Percentiles rank a stretch among this genome's conserved stretches.
Conservation (phyloP, 1,284 basidiomycete genomes). For the Ustilago shanxiensis region DNA sequence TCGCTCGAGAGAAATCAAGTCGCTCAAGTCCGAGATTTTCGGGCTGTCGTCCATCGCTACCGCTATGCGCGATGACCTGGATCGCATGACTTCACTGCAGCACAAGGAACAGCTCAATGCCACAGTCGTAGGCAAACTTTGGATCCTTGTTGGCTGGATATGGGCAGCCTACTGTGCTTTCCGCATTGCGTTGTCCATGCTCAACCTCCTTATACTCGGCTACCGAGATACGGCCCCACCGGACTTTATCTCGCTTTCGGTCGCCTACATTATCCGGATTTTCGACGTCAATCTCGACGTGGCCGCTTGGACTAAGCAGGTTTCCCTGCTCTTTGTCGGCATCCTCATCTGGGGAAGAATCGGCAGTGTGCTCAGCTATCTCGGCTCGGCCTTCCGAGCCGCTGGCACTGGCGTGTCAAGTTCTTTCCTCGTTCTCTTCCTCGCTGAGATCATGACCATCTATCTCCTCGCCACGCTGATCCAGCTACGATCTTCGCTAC, state of each 20-base stretch:
- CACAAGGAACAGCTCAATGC: constrained; percentile 64
- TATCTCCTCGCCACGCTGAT: constrained; percentile 72
- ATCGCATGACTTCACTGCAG: constrained; percentile 64
- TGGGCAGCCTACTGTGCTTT: constrained; percentile 71
- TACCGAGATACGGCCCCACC: constrained; percentile 66
- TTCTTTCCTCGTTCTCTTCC: constrained; percentile 71
- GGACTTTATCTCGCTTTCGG: constrained; percentile 66
- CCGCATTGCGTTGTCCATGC: constrained; percentile 38
- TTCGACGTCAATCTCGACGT: constrained; percentile 70
- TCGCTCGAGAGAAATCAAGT: constrained; percentile 59
- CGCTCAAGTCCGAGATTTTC: constrained; percentile 69
- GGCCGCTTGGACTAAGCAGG: constrained; percentile 69
- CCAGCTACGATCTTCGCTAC: constrained; percentile 69
- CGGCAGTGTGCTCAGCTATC: constrained; percentile 69
- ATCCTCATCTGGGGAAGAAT: constrained; percentile 71
- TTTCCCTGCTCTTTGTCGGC: constrained; percentile 70
- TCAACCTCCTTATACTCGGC: constrained; percentile 52
- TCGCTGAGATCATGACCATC: constrained; percentile 71
- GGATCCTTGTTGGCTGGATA: constrained; percentile 67
- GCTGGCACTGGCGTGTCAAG: constrained; percentile 70
- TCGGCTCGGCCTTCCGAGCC: constrained; percentile 69
- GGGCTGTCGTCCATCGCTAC: constrained; percentile 70
- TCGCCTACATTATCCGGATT: constrained; percentile 65
- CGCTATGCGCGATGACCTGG: constrained; percentile 70
- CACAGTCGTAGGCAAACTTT: constrained; percentile 67